A percentile compares a stretch with the other conserved stretches of the same genome.
phyloP scores from a whole-genome alignment of 164 flowering plant genomes.

The Sextonia rubra region DNA sequence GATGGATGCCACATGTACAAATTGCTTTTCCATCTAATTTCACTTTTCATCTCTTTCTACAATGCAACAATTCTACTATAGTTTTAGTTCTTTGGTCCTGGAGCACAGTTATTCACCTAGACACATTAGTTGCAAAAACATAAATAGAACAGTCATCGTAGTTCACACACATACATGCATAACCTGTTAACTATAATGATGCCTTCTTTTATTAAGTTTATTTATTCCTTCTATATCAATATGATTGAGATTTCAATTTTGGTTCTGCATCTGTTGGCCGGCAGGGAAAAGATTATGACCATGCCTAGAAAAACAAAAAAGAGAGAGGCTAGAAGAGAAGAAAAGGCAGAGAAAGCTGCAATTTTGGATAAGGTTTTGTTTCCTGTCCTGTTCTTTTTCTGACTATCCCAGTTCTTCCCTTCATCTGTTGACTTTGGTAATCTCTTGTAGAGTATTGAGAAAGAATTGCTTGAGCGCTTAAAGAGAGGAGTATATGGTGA shows the following conservation, averaged over 20 bases:
- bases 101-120: neutral
- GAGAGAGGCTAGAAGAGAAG: slow-evolving; percentile 79
- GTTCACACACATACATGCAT: neutral
- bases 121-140: neutral
- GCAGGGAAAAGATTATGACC: slow-evolving; percentile 88
- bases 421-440: neutral
- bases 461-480: slow-evolving; percentile 78
- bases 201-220: neutral
- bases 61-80: neutral
- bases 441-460: slow-evolving; percentile 68
- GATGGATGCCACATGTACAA: neutral
- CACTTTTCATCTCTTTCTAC: no score
- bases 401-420: neutral
- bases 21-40: neutral
- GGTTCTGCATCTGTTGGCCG: neutral
- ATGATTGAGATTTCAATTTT: neutral
- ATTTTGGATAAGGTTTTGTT: slow-evolving; percentile 59
- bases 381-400: neutral
- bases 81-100: neutral
- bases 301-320: slow-evolving; percentile 66
- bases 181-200: neutral
- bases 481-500: slow-evolving; percentile 66
- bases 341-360: slow-evolving; percentile 84
- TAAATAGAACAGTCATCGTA: neutral
- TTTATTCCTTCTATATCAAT: no score